Evolutionary conservation across 176 grass and related monocot genomes (phyloP).

Genomic region (Carex myosuroides): DNA sequence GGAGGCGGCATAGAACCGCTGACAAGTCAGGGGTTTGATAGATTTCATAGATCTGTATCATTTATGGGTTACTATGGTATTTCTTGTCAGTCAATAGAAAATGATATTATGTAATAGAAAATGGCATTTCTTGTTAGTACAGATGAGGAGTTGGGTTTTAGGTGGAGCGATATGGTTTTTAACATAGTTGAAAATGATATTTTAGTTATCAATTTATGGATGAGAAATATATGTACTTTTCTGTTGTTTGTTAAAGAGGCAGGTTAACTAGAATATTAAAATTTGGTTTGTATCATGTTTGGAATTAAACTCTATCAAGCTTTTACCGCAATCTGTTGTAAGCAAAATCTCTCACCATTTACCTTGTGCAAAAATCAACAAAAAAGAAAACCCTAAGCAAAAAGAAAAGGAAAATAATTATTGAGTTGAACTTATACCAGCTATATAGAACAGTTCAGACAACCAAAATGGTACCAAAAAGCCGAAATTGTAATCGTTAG

Average conservation of each 20-base stretch:
- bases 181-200: conserved; percentile 8
- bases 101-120: neutral
- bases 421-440: neutral
- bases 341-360: neutral
- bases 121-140: neutral
- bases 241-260: neutral
- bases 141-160: neutral
- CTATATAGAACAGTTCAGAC: neutral
- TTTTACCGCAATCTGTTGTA: neutral
- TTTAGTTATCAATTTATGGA: neutral
- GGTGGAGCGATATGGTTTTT: neutral
- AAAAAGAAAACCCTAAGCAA: neutral
- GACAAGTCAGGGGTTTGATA: neutral
- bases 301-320: neutral
- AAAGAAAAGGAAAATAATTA: neutral
- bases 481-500: neutral
- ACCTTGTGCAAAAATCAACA: neutral
- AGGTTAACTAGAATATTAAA: neutral
- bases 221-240: conserved; percentile 7
- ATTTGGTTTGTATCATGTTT: neutral
- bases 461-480: neutral
- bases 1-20: conserved; percentile 38
- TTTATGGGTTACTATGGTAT: neutral
- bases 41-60: neutral
- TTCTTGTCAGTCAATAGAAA: conserved; percentile 19